A percentile compares a stretch with the other conserved stretches of the same genome.
phyloP scores from a whole-genome alignment of 345 rosid genomes.

The Camelina laxa region DNA sequence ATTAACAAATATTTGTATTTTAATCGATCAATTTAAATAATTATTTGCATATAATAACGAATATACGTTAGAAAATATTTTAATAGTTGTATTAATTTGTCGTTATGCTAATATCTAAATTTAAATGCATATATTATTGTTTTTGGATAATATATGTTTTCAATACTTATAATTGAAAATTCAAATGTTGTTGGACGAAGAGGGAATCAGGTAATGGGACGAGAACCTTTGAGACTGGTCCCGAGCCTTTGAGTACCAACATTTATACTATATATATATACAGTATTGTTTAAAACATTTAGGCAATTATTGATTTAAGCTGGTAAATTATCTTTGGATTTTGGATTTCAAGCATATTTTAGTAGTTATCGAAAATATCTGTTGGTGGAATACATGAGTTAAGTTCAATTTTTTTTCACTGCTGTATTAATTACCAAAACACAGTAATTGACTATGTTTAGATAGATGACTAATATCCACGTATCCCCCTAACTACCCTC shows the following conservation, averaged over 20 bases:
- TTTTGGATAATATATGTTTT: neutral
- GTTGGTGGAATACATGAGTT: conserved; percentile 5
- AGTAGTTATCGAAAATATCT: neutral
- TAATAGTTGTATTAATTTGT: neutral
- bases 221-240: too few species aligned
- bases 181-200: neutral
- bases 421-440: neutral
- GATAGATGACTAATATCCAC: conserved; percentile 5
- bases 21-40: too few species aligned
- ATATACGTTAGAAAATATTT: too few species aligned
- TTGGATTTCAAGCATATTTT: neutral
- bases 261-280: too few species aligned
- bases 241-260: neutral
- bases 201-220: too few species aligned
- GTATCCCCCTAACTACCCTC: conserved; percentile 16
- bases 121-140: neutral
- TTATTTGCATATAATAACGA: too few species aligned
- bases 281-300: neutral
- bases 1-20: too few species aligned
- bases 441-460: conserved; percentile 13
- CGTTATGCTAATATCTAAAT: neutral
- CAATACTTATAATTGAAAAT: neutral
- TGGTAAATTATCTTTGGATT: neutral
- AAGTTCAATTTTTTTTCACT: neutral
- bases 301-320: neutral